A percentile compares a stretch with the other conserved stretches of the same genome.
These are phyloP conservation scores for Wickerhamomyces subpelliculosus DNA, from an alignment of 805 yeast species.

Conservation along the genomic window DNA sequence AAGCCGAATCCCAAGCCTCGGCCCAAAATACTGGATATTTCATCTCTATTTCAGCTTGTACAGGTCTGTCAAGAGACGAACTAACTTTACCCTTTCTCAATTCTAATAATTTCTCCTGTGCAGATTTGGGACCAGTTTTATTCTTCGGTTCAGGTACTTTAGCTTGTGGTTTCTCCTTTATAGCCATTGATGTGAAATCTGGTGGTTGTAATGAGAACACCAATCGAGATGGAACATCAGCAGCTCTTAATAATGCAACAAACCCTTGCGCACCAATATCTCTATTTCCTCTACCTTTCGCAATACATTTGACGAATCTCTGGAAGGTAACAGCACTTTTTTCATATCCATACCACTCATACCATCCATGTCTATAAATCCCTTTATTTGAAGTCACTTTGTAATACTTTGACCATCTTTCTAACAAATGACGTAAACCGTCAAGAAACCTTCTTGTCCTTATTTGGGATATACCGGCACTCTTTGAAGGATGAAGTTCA, in stretches of 20 bases:
- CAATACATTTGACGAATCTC: constrained; percentile 38
- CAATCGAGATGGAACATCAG: constrained; percentile 66
- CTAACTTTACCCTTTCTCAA: constrained; percentile 15
- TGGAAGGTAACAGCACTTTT: constrained; percentile 21
- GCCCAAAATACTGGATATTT: constrained; percentile 81
- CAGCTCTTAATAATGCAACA: constrained; percentile 63
- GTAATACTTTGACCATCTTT: constrained; percentile 51
- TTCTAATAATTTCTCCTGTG: constrained; percentile 10
- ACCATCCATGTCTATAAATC: constrained; percentile 40
- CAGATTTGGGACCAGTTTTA: constrained; percentile 1
- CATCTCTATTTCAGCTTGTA: constrained; percentile 18
- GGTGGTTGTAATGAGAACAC: constrained; percentile 87
- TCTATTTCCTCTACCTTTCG: constrained; percentile 54
- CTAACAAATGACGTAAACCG: constrained; percentile 63
- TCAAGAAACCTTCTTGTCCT: constrained; percentile 67
- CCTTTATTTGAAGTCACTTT: constrained; percentile 34
- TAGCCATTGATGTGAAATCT: constrained; percentile 48
- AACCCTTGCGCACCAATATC: constrained; percentile 87
- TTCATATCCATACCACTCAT: constrained; percentile 18
- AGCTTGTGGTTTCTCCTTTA: constrained; percentile 4
- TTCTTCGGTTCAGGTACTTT: background rate
- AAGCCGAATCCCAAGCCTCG: constrained; percentile 82
- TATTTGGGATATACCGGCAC: constrained; percentile 28
- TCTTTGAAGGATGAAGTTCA: constrained; percentile 42
- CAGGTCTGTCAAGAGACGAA: constrained; percentile 6